Conservation (phyloP, 2,329 filamentous ascomycete genomes). For the Fusarium hainanense region DNA sequence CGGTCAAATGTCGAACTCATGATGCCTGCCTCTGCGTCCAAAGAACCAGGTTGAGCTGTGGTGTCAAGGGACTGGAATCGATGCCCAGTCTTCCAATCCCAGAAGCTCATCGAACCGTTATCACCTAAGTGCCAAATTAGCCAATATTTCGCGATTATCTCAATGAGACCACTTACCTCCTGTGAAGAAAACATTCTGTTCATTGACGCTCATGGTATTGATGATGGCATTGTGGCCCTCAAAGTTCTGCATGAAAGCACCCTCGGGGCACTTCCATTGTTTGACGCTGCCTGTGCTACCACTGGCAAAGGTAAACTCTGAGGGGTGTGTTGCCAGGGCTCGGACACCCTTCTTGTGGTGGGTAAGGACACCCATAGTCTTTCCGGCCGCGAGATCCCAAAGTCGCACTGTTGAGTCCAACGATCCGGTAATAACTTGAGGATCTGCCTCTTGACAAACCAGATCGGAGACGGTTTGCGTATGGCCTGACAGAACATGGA, state of each 20-base stretch:
- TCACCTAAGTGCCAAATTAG: slow-evolving; percentile 64
- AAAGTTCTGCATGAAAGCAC: slow-evolving; percentile 99
- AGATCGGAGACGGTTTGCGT: slow-evolving; percentile 90
- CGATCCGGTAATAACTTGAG: slow-evolving; percentile 93
- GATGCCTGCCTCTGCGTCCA: slow-evolving; percentile 93
- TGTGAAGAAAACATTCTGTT: slow-evolving; percentile 94
- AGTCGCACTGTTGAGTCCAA: slow-evolving; percentile 91
- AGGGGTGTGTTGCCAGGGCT: slow-evolving; percentile 83
- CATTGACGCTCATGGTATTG: slow-evolving; percentile 92
- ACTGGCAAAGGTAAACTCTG: slow-evolving; percentile 95
- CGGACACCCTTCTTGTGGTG: slow-evolving; percentile 99
- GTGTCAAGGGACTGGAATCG: slow-evolving; percentile 91
- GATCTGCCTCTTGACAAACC: slow-evolving; percentile 94
- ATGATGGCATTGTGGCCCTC: slow-evolving; percentile 97
- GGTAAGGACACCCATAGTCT: slow-evolving; percentile 94
- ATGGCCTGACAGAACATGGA: slow-evolving; percentile 92
- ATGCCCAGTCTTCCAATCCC: slow-evolving; percentile 98
- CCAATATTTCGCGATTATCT: not conserved
- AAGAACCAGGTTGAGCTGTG: slow-evolving; percentile 89
- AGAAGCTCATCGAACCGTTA: slow-evolving; percentile 96
- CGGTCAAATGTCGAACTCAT: slow-evolving; percentile 94
- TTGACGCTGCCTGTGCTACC: slow-evolving; percentile 95
- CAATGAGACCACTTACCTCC: slow-evolving; percentile 63
- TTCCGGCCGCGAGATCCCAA: slow-evolving; percentile 96
- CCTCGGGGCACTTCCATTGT: slow-evolving; percentile 99